Base-by-base conservation (phyloP, 352 stramenopile species). In the Pythium insidiosum region DNA sequence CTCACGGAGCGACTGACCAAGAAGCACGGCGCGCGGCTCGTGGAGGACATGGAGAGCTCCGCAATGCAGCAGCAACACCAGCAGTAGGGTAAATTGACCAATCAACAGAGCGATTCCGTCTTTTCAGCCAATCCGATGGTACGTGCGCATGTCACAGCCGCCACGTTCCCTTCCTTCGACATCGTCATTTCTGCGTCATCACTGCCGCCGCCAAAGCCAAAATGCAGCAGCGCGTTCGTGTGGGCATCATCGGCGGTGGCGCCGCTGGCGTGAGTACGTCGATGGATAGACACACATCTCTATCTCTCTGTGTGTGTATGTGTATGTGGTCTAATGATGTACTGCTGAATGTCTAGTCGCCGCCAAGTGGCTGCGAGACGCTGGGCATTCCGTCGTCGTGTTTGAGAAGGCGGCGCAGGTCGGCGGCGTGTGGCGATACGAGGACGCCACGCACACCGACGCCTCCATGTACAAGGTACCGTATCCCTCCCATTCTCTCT, bases 1-100 rank as follows among this genome's bases (percentile, higher is more conserved):
- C 67, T 97, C 44, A 89, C 76, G 19, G 75, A 88, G 36, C 61
- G 81, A 1, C 68, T 93, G 16, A 94, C 81, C 33, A 91, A 94
- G 66, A 94, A 94, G 49, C 81, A 94, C 61, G 81, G 81, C 40
- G 68, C 81, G 53, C 70, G 79, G 4, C 73, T 94, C 41, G 77
- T 94, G 25, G 78, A 94, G 53, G 79, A 91, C 54, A 88, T 88
- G 75, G 75, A 87, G 47, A 75, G 63, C 43, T 78, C 73, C 13
- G 65, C 71, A 5, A 18, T 69, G 57, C 24, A 79, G 61, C 62
- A 75, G 10, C 28, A 72, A 38, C 13, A 68, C 53, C 25, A 61
- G 28, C 19, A 48, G 38, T 35, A n/a, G 24, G 40, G 23, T 36
- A 10, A 30, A 21, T 25, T 16, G 26, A 41, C 34, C 20, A 33